Evolutionary conservation across 257 asterid species (phyloP).

Genomic region (Forsythia viridissima): DNA sequence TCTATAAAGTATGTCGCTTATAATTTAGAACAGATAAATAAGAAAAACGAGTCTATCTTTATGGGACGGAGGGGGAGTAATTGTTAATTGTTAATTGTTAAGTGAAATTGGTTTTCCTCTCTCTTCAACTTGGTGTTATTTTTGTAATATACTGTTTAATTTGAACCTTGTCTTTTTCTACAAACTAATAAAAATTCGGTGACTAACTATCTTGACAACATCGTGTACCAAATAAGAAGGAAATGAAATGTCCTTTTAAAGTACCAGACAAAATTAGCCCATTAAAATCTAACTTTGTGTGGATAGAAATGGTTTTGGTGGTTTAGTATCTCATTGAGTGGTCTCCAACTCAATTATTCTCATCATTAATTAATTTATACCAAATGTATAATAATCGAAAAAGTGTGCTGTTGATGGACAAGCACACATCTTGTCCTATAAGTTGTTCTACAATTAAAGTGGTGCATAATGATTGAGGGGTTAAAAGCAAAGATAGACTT

Average conservation of each 20-base stretch:
- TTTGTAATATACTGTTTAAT: no score
- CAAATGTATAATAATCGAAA: neutral
- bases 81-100: no score
- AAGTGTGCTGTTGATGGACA: neutral
- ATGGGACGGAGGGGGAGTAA: no score
- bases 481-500: neutral
- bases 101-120: no score
- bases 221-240: neutral
- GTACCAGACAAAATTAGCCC: conserved; percentile 16
- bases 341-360: conserved; percentile 13
- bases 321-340: conserved; percentile 11
- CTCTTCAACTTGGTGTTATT: no score
- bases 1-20: no score
- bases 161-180: no score
- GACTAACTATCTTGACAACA: no score
- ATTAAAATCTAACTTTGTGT: conserved; percentile 24
- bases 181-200: no score
- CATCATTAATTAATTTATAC: neutral
- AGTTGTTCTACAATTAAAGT: neutral
- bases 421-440: neutral
- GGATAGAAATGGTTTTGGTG: conserved; percentile 12
- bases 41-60: no score
- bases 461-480: neutral
- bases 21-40: no score
- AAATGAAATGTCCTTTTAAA: conserved; percentile 12